Conservation (phyloP, 345 rosid species). For the Aegle marmelos region DNA sequence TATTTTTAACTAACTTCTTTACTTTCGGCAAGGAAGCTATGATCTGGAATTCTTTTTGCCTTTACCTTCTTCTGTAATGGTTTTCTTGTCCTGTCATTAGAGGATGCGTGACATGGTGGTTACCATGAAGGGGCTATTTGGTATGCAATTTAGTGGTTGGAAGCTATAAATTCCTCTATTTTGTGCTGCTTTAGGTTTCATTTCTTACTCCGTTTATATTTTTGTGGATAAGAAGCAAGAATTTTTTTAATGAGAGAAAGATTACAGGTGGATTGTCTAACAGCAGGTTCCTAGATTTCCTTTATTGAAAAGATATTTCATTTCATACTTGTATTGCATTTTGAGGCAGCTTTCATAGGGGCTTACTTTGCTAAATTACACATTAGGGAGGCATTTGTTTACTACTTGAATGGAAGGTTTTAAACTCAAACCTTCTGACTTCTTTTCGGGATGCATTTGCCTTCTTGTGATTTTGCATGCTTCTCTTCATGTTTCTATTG, state of each 20-base stretch:
- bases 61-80: not conserved
- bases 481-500: not conserved
- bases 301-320: not conserved
- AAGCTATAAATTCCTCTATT: not conserved
- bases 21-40: not conserved
- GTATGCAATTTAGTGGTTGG: not conserved
- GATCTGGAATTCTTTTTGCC: not conserved
- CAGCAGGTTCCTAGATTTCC: not conserved
- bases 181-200: not conserved
- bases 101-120: not conserved
- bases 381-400: not conserved
- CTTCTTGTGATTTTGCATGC: not conserved
- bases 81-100: not conserved
- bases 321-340: not conserved
- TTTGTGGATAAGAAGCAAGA: not conserved
- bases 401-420: not conserved
- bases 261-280: not conserved
- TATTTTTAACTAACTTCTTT: not conserved
- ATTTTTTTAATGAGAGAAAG: not conserved
- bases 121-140: not conserved
- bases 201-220: not conserved
- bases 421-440: not conserved
- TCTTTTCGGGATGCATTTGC: not conserved
- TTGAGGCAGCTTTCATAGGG: not conserved
- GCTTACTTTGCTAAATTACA: not conserved